phyloP scores from a whole-genome alignment of 345 rosid genomes.

The Ceriops zippeliana region DNA sequence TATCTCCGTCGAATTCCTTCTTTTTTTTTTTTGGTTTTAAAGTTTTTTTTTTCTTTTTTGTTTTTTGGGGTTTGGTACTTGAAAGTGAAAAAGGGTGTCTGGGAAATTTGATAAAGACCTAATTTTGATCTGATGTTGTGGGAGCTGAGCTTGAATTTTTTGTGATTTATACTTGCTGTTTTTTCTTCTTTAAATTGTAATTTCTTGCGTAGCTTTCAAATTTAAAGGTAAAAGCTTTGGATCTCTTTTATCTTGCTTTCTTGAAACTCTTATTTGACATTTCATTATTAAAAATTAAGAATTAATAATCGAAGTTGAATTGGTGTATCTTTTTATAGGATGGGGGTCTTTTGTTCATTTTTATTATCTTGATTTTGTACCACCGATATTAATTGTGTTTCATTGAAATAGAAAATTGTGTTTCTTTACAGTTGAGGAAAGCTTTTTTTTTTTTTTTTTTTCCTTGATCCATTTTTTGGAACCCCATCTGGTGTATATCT shows the following conservation, averaged over 20 bases:
- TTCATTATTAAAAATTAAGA: too few species aligned
- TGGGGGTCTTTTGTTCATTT: background rate
- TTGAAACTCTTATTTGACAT: too few species aligned
- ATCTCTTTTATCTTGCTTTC: too few species aligned
- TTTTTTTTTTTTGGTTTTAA: background rate
- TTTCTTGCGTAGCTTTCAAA: background rate
- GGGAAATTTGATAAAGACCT: background rate
- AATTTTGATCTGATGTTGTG: background rate
- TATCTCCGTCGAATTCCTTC: background rate
- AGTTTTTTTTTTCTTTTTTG: too few species aligned
- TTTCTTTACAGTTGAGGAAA: background rate
- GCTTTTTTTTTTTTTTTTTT: background rate
- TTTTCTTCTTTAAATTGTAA: background rate
- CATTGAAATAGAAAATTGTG: background rate
- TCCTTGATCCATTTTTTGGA: too few species aligned
- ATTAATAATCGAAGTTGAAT: too few species aligned
- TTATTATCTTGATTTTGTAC: background rate
- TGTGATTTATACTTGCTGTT: background rate
- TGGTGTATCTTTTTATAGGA: too few species aligned
- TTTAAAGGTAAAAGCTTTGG: too few species aligned
- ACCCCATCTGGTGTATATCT: too few species aligned
- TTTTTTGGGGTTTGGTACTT: slow-evolving; percentile 6
- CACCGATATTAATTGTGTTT: background rate
- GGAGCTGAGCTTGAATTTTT: background rate
- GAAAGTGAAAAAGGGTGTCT: background rate